phyloP scores from a whole-genome alignment of 2,329 filamentous ascomycete genomes.

The Dothistroma pini region DNA sequence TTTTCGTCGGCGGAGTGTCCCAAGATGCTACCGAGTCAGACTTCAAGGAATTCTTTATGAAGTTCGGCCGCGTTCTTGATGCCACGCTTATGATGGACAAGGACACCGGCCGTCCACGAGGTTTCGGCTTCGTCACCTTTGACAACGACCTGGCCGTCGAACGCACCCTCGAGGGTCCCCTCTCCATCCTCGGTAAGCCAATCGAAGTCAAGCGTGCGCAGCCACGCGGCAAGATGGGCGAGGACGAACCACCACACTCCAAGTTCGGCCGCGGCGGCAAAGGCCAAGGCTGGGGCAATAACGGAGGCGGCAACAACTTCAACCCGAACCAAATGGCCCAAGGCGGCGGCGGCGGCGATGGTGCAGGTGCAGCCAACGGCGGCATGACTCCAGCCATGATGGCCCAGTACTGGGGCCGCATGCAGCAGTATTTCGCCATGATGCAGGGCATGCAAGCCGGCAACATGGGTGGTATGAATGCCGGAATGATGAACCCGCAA shows the following conservation, averaged over 20 bases:
- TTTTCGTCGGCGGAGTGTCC: constrained; percentile 96
- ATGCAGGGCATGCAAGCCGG: constrained; percentile 40
- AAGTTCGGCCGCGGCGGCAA: constrained; percentile 42
- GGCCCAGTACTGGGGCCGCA: constrained; percentile 97
- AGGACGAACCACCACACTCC: constrained; percentile 64
- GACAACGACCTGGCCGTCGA: constrained; percentile 95
- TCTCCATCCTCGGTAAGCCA: constrained; percentile 91
- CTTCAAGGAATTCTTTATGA: constrained; percentile 94
- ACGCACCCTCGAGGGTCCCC: constrained; percentile 74
- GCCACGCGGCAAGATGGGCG: constrained; percentile 86
- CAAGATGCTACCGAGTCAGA: constrained; percentile 96
- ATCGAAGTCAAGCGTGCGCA: constrained; percentile 99
- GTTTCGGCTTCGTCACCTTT: constrained; percentile 98
- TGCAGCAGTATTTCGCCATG: constrained; percentile 94
- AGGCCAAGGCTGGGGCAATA: constrained; percentile 21
- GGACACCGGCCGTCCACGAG: constrained; percentile 92
- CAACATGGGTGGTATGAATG: constrained; percentile 53
- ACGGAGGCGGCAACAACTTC: constrained; percentile 37
- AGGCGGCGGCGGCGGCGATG: constrained; percentile 20
- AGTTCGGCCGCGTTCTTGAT: constrained; percentile 94
- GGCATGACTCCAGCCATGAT: constrained; percentile 95
- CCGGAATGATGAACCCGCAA: constrained; percentile 17
- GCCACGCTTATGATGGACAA: constrained; percentile 99
- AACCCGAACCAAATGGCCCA: constrained; percentile 26
- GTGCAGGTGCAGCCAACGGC: constrained; percentile 44